Percentiles rank a stretch among this genome's conserved stretches.
Evolutionary conservation across 1,284 basidiomycete genomes (phyloP).

Genomic region (Cryptococcus sp.): DNA sequence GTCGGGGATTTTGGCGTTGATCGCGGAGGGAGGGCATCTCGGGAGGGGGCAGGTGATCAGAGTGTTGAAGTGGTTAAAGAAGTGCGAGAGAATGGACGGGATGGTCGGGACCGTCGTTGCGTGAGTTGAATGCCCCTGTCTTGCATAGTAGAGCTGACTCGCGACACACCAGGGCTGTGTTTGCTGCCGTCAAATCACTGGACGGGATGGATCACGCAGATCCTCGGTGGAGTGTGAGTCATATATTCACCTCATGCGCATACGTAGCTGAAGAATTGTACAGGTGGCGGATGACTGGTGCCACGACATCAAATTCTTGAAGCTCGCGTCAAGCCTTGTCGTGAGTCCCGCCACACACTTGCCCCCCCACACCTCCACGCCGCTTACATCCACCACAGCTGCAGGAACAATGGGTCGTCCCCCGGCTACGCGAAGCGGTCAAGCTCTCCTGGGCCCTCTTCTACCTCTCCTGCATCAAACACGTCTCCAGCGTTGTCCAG

Average conservation of each 20-base stretch:
- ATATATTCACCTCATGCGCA: not conserved
- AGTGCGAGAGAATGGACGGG: conserved; percentile 33
- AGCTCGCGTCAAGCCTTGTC: conserved; percentile 32
- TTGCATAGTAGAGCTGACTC: not conserved
- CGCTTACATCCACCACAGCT: conserved; percentile 21
- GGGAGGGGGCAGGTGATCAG: conserved; percentile 43
- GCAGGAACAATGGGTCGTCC: conserved; percentile 62
- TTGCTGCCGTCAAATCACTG: conserved; percentile 31
- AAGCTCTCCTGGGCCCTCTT: conserved; percentile 84
- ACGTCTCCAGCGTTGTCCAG: conserved; percentile 59
- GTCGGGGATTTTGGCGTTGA: conserved; percentile 27
- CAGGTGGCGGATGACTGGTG: conserved; percentile 28
- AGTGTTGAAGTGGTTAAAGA: conserved; percentile 44
- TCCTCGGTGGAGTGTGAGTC: conserved; percentile 26
- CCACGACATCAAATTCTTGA: conserved; percentile 36
- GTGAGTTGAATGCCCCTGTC: conserved; percentile 13
- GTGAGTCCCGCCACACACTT: conserved; percentile 14
- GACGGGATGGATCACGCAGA: conserved; percentile 26
- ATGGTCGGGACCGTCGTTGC: conserved; percentile 29
- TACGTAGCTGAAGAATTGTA: not conserved
- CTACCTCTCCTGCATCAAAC: conserved; percentile 68
- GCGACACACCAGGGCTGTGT: conserved; percentile 19
- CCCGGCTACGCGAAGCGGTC: conserved; percentile 71
- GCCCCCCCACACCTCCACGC: not conserved
- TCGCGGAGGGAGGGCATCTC: conserved; percentile 33